Percentiles rank a stretch among this genome's conserved stretches.
Conservation (phyloP, 2,329 filamentous ascomycete genomes). For the Colletotrichum tropicicola region DNA sequence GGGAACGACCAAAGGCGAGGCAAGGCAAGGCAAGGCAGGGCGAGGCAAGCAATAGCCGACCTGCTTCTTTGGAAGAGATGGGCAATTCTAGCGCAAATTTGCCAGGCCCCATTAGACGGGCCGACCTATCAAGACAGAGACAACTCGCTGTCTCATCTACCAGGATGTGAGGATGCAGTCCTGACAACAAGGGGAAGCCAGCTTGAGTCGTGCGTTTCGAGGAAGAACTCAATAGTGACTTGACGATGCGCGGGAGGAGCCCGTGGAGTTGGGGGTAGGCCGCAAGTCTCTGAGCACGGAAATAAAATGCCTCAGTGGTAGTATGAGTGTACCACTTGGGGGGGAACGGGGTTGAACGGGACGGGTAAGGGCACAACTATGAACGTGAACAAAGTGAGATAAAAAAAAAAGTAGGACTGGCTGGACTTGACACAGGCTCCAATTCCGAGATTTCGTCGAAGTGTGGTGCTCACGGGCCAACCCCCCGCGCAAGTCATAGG, state of each 20-base stretch:
- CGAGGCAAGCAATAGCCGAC: conserved; percentile 14
- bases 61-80: conserved; percentile 19
- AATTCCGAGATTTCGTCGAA: conserved; percentile 28
- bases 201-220: conserved; percentile 31
- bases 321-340: conserved; percentile 15
- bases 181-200: conserved; percentile 30
- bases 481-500: conserved; percentile 13
- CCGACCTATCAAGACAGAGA: conserved; percentile 31
- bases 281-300: conserved; percentile 15
- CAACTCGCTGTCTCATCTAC: conserved; percentile 31
- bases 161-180: conserved; percentile 28
- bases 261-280: conserved; percentile 14
- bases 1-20: neutral
- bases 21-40: neutral
- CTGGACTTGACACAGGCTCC: conserved; percentile 22
- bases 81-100: conserved; percentile 30
- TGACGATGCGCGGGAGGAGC: conserved; percentile 10
- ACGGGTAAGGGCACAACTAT: neutral
- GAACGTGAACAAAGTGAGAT: neutral
- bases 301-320: conserved; percentile 30
- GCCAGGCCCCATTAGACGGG: conserved; percentile 29
- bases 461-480: conserved; percentile 22
- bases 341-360: no score
- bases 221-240: conserved; percentile 29
- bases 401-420: conserved; percentile 3